A percentile compares a stretch with the other conserved stretches of the same genome.
Evolutionary conservation across 169 alveolate species (phyloP).

Genomic region (Besnoitia besnoiti): DNA sequence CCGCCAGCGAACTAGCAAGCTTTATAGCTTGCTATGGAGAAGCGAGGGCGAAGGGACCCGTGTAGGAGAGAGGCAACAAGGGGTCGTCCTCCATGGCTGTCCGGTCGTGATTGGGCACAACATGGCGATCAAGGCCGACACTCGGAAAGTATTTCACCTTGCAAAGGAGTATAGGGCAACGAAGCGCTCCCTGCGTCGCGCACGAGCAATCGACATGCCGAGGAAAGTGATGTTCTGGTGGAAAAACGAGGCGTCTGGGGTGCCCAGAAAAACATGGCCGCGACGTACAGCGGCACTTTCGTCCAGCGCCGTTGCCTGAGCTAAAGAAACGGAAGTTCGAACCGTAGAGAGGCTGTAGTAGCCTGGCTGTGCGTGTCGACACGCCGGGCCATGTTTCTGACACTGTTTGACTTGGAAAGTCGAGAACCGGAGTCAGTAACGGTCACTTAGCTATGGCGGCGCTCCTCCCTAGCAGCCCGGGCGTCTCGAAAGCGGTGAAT

Average conservation of each 20-base stretch:
- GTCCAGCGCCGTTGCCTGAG: too few species aligned
- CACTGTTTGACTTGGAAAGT: neutral
- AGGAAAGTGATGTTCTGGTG: too few species aligned
- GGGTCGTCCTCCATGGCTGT: neutral
- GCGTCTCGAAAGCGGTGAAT: too few species aligned
- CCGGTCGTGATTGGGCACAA: too few species aligned
- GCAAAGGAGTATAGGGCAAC: too few species aligned
- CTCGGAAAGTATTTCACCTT: too few species aligned
- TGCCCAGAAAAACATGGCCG: neutral
- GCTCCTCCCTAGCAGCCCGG: too few species aligned
- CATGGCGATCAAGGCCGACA: too few species aligned
- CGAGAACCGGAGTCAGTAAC: neutral
- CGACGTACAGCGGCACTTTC: neutral
- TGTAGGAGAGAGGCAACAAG: neutral
- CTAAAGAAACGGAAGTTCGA: neutral
- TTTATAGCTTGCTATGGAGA: neutral
- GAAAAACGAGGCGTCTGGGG: too few species aligned
- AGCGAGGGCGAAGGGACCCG: neutral
- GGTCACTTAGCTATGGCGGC: too few species aligned
- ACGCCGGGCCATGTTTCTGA: neutral
- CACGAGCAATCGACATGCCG: too few species aligned
- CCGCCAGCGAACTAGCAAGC: neutral
- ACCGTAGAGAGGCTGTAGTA: neutral
- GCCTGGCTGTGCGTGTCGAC: neutral
- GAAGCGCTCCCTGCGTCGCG: too few species aligned